These are phyloP conservation scores for Coriaria nepalensis DNA, from an alignment of 306 rosid genomes.

Conservation along the genomic window DNA sequence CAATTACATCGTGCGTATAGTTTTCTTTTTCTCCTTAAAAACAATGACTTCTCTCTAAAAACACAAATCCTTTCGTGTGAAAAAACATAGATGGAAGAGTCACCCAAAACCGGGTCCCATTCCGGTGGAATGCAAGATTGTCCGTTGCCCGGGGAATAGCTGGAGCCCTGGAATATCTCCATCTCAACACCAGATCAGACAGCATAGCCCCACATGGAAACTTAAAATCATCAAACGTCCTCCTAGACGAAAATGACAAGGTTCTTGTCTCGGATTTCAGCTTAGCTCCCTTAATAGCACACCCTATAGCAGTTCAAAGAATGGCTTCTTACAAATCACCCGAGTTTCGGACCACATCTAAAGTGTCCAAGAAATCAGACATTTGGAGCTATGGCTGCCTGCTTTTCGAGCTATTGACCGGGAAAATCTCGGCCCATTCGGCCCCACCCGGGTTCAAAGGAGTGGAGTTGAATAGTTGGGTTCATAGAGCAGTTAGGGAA, in stretches of 20 bases:
- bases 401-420: conserved; percentile 59
- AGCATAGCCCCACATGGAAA: conserved; percentile 55
- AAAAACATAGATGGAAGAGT: conserved; percentile 28
- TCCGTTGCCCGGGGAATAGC: conserved; percentile 50
- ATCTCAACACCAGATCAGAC: conserved; percentile 25
- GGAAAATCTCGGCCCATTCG: conserved; percentile 33
- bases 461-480: conserved; percentile 53
- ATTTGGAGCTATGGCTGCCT: conserved; percentile 81
- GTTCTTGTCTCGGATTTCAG: conserved; percentile 58
- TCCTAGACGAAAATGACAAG: conserved; percentile 34
- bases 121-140: conserved; percentile 54
- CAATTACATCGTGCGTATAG: no score
- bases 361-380: conserved; percentile 48
- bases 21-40: no score
- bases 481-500: conserved; percentile 58
- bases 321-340: conserved; percentile 55
- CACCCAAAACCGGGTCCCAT: conserved; percentile 30
- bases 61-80: not conserved
- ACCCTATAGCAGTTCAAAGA: conserved; percentile 52
- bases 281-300: conserved; percentile 47
- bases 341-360: conserved; percentile 29
- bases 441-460: conserved; percentile 48
- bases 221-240: conserved; percentile 54
- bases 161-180: conserved; percentile 60
- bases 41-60: no score